Conservation (phyloP, 2,329 filamentous ascomycete species). For the Ophiocordyceps unilateralis region DNA sequence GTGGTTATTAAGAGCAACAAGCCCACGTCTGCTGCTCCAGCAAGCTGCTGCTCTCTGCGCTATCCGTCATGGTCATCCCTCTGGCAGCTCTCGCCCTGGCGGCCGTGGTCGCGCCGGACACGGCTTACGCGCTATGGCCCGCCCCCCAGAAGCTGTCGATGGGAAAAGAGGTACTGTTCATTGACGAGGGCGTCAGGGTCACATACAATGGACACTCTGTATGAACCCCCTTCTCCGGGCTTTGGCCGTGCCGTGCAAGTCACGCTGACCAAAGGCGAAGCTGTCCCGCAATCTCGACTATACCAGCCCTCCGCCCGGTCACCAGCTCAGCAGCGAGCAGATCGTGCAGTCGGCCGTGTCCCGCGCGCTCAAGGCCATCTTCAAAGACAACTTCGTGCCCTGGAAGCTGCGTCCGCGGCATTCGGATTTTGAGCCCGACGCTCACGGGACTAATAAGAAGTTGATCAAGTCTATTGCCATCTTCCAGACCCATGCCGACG, state of each 20-base stretch:
- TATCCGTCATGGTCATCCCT: background rate
- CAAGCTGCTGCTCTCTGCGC: too few relatives aligned
- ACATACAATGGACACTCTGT: background rate
- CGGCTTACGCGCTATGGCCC: background rate
- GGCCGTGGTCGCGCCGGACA: background rate
- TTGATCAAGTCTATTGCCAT: constrained; percentile 45
- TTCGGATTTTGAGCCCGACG: constrained; percentile 45
- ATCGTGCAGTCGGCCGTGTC: constrained; percentile 38
- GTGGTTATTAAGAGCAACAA: too few relatives aligned
- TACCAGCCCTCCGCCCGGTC: constrained; percentile 12
- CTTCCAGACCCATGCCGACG: constrained; percentile 34
- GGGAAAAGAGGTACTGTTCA: background rate
- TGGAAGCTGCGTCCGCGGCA: constrained; percentile 60
- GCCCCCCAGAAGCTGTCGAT: background rate
- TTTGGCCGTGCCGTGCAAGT: background rate
- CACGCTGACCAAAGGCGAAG: constrained; percentile 6
- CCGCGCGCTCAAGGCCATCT: constrained; percentile 46
- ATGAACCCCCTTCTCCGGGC: background rate
- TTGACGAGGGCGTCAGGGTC: background rate
- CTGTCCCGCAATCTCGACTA: constrained; percentile 30
- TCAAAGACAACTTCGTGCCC: constrained; percentile 52
- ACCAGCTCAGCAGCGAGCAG: constrained; percentile 27
- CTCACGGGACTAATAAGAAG: constrained; percentile 17
- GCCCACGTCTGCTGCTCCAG: too few relatives aligned
- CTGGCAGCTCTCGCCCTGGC: background rate